Base-by-base conservation (phyloP, 805 yeast species). In the Ogataea saltuana region DNA sequence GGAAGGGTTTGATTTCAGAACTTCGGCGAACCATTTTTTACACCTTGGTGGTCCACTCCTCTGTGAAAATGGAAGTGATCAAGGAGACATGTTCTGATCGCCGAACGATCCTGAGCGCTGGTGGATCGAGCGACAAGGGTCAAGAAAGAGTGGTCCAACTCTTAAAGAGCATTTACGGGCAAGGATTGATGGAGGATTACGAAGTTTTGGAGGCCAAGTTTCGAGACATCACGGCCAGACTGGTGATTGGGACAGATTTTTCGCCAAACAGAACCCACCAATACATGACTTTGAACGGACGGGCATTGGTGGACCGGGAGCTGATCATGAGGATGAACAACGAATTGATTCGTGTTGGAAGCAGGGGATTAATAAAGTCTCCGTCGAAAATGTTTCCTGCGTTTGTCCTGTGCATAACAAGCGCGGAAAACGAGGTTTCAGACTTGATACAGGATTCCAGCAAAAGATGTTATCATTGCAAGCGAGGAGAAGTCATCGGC, bases 241-340 rank as follows among this genome's bases (percentile, higher is more conserved):
- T 78, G 3, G 48, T 72, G 0, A 60, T 80, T 9, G 75, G 78
- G 0, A 54, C 51, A 3, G 27, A 41, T 0, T 65, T 75, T 1
- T 46, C 60, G 1, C 65, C 65, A 41, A 55, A 71, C 0, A 69
- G 61, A 32, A 46, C 52, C 1, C 64, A 67, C 43, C 85, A 80
- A 50, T 71, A 66, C 39, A 50, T 78, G 1, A 74, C 67, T 40
- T 49, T 76, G 17, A 78, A 81, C 55, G 68, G 68, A 3, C 60
- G 74, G 18, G 60, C 52, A 9, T 53, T 69, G 13, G 8, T 30
- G 0, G 61, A 65, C 39, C 33, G 41, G 3, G 44, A 41, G 4
- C 16, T 68, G 8, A 20, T 33, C 2, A 51, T 46, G 15, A 36
- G 19, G 0, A 48, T 70, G 10, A 64, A 64, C 38, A 22, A 18